A percentile compares a stretch with the other conserved stretches of the same genome.
Evolutionary conservation across 371 early-diverging fungal genomes (phyloP).

Genomic region (Mucor piriformis): DNA sequence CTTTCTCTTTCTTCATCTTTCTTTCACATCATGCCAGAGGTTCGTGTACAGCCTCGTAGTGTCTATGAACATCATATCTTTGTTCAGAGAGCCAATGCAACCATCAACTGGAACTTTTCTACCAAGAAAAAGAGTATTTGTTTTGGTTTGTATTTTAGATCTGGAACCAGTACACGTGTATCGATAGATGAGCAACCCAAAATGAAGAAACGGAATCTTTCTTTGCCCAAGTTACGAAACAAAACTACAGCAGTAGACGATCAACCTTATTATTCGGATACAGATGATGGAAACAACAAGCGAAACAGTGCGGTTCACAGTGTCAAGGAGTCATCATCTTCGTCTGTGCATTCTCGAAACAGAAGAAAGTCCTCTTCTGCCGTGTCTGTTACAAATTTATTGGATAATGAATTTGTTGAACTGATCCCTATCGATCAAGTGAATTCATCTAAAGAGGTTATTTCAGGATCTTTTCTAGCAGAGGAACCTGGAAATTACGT

Average conservation of each 20-base stretch:
- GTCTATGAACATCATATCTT: conserved; percentile 79
- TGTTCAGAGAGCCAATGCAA: conserved; percentile 66
- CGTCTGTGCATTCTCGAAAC: not conserved
- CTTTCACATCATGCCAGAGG: conserved; percentile 61
- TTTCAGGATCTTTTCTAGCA: conserved; percentile 29
- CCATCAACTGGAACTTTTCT: conserved; percentile 85
- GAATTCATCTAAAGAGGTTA: conserved; percentile 14
- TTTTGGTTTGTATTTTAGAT: conserved; percentile 74
- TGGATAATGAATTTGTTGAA: conserved; percentile 22
- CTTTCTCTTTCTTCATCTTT: not conserved
- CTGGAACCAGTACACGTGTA: not conserved
- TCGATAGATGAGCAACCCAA: conserved; percentile 4
- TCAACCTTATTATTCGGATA: not conserved
- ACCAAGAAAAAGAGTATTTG: conserved; percentile 84
- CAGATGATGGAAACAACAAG: not conserved
- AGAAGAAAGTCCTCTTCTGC: conserved; percentile 15
- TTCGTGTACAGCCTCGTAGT: conserved; percentile 73
- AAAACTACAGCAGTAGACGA: not conserved
- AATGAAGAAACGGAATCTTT: conserved; percentile 6
- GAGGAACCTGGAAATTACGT: conserved; percentile 45
- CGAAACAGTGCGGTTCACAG: not conserved
- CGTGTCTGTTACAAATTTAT: conserved; percentile 13
- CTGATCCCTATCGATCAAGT: conserved; percentile 23
- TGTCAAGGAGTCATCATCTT: not conserved
- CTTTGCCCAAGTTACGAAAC: not conserved